Base-by-base conservation (phyloP, 495 filamentous ascomycete species). In the Neurospora sp. region DNA sequence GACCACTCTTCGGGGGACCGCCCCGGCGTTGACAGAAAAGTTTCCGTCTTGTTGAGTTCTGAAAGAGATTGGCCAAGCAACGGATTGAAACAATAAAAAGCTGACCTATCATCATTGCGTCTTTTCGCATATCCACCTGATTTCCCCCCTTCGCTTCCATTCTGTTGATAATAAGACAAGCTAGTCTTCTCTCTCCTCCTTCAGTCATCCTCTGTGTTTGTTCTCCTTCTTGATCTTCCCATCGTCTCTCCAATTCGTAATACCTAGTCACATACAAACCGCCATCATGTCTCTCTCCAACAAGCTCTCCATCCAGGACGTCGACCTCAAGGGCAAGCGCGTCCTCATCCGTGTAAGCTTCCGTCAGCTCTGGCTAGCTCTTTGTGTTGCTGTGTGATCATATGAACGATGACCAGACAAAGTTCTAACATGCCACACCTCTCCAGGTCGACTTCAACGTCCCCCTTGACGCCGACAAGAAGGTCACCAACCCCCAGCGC, bases 361-460 rank as follows among this genome's bases (percentile, higher is more conserved):
- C 41, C n/a, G n/a, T n/a, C n/a, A 65, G 40, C 35, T 75, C 53
- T 10, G 22, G 9, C 8, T 20, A 27, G 17, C 48, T 22, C 71
- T 35, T 39, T n/a, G 71, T 9, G 12, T 70, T 35, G 27, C 53
- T 65, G 53, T 61, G 12, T 40, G 68, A 35, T 20, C 35, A 37
- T 37, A 45, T 9, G 22, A 20, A 7, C 59, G 14, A 40, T 69
- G 27, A 27, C 0, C n/a, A 44, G 10, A 45, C 53, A 12, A 7
- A 59, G 10, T 59, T 59, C 31, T 45, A 69, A 68, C 71, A 74
- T 78, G 59, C 79, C 72, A 16, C 22, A 27, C 7, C 59, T 78
- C 69, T 70, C 71, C 74, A 98, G 95, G 95, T 99, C 77, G 96
- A 99, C 87, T 99, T 99, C 90, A 99, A 99, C 85, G 96, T 99